phyloP scores from a whole-genome alignment of 805 yeast species.

The Nakazawaea ambrosiae region DNA sequence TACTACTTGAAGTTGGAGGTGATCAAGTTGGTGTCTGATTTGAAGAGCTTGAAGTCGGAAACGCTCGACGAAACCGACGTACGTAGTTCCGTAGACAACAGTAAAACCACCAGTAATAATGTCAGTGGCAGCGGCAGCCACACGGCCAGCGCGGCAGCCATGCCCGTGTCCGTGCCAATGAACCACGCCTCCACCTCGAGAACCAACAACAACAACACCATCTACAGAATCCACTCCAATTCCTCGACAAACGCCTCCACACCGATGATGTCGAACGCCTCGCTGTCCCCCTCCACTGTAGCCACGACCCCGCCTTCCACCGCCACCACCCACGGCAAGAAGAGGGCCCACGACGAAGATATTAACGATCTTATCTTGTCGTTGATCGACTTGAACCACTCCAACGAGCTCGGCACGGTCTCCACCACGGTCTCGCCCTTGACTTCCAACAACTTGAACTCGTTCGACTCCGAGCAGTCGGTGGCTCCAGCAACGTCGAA shows the following conservation, averaged over 20 bases:
- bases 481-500: no score
- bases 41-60: slow-evolving; percentile 28
- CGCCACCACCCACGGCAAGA: slow-evolving; percentile 12
- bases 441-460: slow-evolving; percentile 6
- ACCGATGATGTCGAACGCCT: slow-evolving; percentile 4
- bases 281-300: slow-evolving; percentile 5
- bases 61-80: slow-evolving; percentile 1
- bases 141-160: slow-evolving; percentile 4
- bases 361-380: slow-evolving; percentile 28
- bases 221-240: slow-evolving; percentile 8
- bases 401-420: slow-evolving; percentile 13
- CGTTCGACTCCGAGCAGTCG: no score
- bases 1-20: slow-evolving; percentile 35
- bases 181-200: slow-evolving; percentile 2
- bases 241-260: slow-evolving; percentile 5
- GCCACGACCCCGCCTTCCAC: slow-evolving; percentile 5
- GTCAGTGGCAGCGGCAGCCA: background rate
- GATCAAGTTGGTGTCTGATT: slow-evolving; percentile 35
- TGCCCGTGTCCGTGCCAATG: slow-evolving; percentile 9
- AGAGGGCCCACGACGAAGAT: slow-evolving; percentile 26
- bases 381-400: slow-evolving; percentile 25
- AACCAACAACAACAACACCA: slow-evolving; percentile 10
- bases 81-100: background rate
- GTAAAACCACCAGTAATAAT: background rate
- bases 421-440: slow-evolving; percentile 3